Evolutionary conservation across 306 rosid species (phyloP), one percentile per base, ranked within the genome.

Genomic region (Gastrolobium bilobum): DNA sequence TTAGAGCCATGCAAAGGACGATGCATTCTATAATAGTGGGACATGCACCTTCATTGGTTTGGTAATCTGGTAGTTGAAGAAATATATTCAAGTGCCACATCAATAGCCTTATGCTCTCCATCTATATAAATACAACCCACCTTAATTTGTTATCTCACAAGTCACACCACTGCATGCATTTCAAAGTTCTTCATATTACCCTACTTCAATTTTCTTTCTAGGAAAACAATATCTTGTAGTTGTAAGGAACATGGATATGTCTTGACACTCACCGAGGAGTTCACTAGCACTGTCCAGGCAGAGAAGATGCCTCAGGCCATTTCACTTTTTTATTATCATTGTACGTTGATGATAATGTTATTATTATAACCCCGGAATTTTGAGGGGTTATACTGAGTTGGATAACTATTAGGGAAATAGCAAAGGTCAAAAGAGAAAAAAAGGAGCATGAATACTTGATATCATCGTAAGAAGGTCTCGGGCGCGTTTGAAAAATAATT

Each of bases 241-340:
- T 60, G 1, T 20, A 51, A 58, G 10, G 4, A 76, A 59, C 7
- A 86, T 83, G 87, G 83, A 1, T 62, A n/a, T n/a, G 75, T 0
- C 1, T 7, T 59, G 2, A 76, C 76, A 71, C 43, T 79, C n/a
- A 33, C 68, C 3, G 56, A 68, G 10, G 91, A 86, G 62, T 40
- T 57, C 78, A 44, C 69, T 48, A 83, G 91, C 81, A 76, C 61
- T 38, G 67, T 88, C 35, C 70, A 83, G 9, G 83, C 92, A n/a
- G 46, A 68, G 34, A 84, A 75, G 59, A 51, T 87, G 15, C 93
- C 93, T 0, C 86, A 86, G 20, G 88, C 88, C 10, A 30, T 87
- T 35, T 54, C 33, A 15, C 42, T 54, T 72, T 40, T 3, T 60
- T 38, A n/a, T 7, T 38, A 7, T 4, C 2, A 9, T 62, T 66